Conservation (phyloP, 2,329 filamentous ascomycete genomes). For the Fusarium goolgardi region DNA sequence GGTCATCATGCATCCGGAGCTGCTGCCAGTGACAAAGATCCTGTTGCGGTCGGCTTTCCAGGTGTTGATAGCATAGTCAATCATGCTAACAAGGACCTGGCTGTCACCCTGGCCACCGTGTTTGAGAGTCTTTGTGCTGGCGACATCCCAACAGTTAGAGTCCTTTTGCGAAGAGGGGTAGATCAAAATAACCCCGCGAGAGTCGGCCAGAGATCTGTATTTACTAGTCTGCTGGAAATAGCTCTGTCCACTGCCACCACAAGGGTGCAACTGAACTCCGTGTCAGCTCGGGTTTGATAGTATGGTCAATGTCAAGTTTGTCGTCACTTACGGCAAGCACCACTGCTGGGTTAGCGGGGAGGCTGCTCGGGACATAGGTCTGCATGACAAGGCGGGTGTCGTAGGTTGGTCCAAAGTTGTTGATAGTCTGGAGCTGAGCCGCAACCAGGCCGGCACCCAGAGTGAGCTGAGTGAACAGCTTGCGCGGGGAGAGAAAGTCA, state of each 20-base stretch:
- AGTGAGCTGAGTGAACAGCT: constrained; percentile 15
- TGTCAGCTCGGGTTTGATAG: rapidly evolving
- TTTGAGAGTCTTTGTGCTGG: constrained; percentile 61
- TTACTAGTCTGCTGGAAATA: constrained; percentile 61
- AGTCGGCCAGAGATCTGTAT: constrained; percentile 65
- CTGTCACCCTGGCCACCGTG: constrained; percentile 64
- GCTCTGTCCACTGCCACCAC: constrained; percentile 63
- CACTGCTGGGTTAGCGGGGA: constrained; percentile 2
- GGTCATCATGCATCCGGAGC: constrained; percentile 45
- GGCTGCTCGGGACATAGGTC: constrained; percentile 8
- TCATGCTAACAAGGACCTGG: constrained; percentile 66
- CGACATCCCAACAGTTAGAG: constrained; percentile 69
- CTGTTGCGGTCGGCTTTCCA: constrained; percentile 61
- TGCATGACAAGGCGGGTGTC: constrained; percentile 9
- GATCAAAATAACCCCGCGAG: constrained; percentile 66
- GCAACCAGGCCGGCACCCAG: constrained; percentile 13
- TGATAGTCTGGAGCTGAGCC: constrained; percentile 27
- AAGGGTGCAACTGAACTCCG: constrained; percentile 46
- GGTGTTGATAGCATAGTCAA: constrained; percentile 59
- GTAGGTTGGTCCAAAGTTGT: constrained; percentile 14
- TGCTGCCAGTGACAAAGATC: constrained; percentile 60
- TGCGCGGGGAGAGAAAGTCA: constrained; percentile 2
- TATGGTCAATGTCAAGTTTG: rapidly evolving
- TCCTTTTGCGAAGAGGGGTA: constrained; percentile 56
- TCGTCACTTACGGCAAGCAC: constrained; percentile 5